Conservation (phyloP, 805 yeast species). For the Saturnispora sekii region DNA sequence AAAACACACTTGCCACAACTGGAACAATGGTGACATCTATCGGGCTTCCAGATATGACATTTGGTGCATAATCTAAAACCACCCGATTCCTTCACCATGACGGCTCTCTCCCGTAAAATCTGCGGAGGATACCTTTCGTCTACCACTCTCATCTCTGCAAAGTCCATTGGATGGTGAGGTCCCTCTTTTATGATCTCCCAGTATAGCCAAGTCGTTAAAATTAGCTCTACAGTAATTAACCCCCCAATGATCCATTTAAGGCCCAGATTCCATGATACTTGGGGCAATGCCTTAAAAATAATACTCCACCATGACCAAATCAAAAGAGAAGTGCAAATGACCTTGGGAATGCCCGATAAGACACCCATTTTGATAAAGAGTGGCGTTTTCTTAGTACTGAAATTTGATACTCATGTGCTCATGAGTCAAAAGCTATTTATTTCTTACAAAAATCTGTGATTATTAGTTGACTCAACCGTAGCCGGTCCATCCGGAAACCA, state of each 20-base stretch:
- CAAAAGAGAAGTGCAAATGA: slow-evolving; percentile 32
- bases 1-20: slow-evolving; percentile 37
- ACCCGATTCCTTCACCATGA: slow-evolving; percentile 47
- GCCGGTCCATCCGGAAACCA: neutral
- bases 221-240: slow-evolving; percentile 25
- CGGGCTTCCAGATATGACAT: slow-evolving; percentile 52
- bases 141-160: slow-evolving; percentile 11
- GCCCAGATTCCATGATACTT: slow-evolving; percentile 10
- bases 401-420: neutral
- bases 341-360: slow-evolving; percentile 36
- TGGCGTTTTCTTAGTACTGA: too few relatives aligned
- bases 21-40: slow-evolving; percentile 50
- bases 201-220: slow-evolving; percentile 40
- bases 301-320: slow-evolving; percentile 41
- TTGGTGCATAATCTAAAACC: slow-evolving; percentile 49
- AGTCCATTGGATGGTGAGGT: slow-evolving; percentile 23
- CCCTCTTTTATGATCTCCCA: slow-evolving; percentile 43
- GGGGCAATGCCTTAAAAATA: slow-evolving; percentile 22
- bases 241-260: slow-evolving; percentile 18
- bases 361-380: neutral
- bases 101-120: slow-evolving; percentile 30
- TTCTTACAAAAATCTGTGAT: neutral
- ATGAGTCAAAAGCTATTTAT: neutral
- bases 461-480: neutral
- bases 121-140: slow-evolving; percentile 31